phyloP scores from a whole-genome alignment of 495 filamentous ascomycete species.

The Aspergillus olivimuriae region DNA sequence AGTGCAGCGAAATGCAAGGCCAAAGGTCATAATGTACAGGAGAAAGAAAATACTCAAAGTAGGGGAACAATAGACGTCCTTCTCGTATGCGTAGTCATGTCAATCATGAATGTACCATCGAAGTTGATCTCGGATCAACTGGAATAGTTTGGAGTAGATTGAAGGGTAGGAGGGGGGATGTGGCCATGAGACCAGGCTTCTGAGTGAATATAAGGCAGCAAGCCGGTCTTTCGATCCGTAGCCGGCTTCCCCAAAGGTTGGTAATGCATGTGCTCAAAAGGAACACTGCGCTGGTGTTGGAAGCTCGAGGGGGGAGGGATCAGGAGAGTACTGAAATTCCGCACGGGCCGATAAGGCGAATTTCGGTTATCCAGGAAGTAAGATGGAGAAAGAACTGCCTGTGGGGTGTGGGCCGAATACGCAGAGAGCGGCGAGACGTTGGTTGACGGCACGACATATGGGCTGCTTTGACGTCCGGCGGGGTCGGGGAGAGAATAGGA shows the following conservation, averaged over 20 bases:
- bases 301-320: constrained; percentile 81
- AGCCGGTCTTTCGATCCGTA: constrained; percentile 71
- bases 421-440: constrained; percentile 37
- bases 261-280: constrained; percentile 89
- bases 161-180: constrained; percentile 30
- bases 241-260: constrained; percentile 74
- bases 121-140: constrained; percentile 10
- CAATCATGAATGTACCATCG: constrained; percentile 5
- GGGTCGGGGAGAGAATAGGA: constrained; percentile 47
- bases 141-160: constrained; percentile 33
- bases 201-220: constrained; percentile 65
- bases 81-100: constrained; percentile 23
- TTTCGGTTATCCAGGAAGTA: constrained; percentile 57
- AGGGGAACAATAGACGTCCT: too few relatives aligned
- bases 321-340: constrained; percentile 79
- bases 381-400: constrained; percentile 54
- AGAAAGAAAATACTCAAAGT: too few relatives aligned
- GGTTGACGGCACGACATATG: constrained; percentile 31
- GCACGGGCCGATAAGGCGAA: constrained; percentile 89
- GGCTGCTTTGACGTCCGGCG: constrained; percentile 28
- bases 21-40: too few relatives aligned
- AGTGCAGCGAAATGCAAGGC: too few relatives aligned
- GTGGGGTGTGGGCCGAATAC: constrained; percentile 41
- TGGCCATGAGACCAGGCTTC: constrained; percentile 39
- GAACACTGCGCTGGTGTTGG: constrained; percentile 57